phyloP scores from a whole-genome alignment of 257 asterid genomes.

The Forsythia suspensa region DNA sequence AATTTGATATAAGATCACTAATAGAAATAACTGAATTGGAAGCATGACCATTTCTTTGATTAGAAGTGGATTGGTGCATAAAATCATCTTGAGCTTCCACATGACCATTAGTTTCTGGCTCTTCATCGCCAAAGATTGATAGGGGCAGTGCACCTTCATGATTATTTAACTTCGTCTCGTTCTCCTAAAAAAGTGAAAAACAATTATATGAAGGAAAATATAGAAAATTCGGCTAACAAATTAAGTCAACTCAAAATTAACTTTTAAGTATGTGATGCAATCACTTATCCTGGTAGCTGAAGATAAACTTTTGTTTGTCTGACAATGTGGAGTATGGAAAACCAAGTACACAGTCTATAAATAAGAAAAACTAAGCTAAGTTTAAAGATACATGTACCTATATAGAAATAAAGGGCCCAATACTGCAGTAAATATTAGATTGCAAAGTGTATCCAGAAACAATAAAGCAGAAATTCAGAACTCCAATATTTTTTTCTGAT shows the following conservation, averaged over 20 bases:
- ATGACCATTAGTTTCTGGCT: constrained; percentile 46
- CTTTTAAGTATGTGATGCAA: constrained; percentile 20
- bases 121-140: constrained; percentile 68
- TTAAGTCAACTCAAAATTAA: constrained; percentile 5
- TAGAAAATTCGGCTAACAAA: constrained; percentile 6
- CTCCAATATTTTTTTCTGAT: too few relatives aligned
- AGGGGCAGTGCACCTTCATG: constrained; percentile 57
- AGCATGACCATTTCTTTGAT: constrained; percentile 38
- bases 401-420: background rate
- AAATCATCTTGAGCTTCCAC: constrained; percentile 44
- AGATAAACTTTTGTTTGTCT: background rate
- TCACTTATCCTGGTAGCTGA: background rate
- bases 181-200: constrained; percentile 46
- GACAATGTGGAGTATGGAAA: background rate
- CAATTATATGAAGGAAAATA: constrained; percentile 15
- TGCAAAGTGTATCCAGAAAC: too few relatives aligned
- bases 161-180: constrained; percentile 32
- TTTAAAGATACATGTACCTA: background rate
- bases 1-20: constrained; percentile 61
- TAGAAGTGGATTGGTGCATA: constrained; percentile 37
- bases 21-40: constrained; percentile 39
- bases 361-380: background rate
- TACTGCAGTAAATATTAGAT: too few relatives aligned
- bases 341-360: background rate
- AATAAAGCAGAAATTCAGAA: too few relatives aligned